Percentiles rank a stretch among this genome's conserved stretches.
phyloP scores from a whole-genome alignment of 2,329 filamentous ascomycete species.

The Ophiostoma quercus region DNA sequence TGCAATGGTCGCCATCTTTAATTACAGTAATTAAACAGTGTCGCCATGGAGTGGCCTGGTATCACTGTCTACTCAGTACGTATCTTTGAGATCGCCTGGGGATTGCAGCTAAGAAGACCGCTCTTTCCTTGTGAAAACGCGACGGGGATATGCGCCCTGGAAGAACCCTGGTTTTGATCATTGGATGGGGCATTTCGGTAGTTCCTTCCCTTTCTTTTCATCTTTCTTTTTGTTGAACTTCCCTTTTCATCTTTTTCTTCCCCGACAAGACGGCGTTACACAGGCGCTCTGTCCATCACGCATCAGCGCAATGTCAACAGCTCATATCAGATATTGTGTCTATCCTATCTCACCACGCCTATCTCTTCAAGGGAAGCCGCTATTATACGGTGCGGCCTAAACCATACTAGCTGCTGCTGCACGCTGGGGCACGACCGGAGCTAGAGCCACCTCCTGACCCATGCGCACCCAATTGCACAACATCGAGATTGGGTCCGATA shows the following conservation, averaged over 20 bases:
- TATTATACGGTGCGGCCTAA: neutral
- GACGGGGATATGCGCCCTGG: neutral
- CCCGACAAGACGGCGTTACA: neutral
- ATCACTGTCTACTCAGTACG: neutral
- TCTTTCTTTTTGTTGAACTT: neutral
- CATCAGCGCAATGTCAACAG: neutral
- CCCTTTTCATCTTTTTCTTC: neutral
- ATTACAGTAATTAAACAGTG: slow-evolving; percentile 7
- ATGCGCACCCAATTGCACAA: slow-evolving; percentile 3
- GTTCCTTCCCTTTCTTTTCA: neutral
- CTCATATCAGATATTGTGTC: neutral
- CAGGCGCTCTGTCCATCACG: neutral
- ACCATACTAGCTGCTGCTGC: neutral
- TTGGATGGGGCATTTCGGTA: neutral
- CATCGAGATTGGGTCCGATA: slow-evolving; percentile 9
- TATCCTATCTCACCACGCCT: neutral
- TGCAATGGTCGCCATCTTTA: neutral
- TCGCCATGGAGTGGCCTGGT: neutral
- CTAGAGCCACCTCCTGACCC: slow-evolving; percentile 4
- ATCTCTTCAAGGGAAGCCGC: neutral
- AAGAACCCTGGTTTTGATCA: neutral
- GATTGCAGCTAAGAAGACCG: neutral
- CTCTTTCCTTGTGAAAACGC: neutral
- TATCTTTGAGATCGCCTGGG: neutral
- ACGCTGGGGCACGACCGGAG: neutral